Evolutionary conservation across 805 yeast genomes (phyloP).

Genomic region (Pichia pseudocactophila): DNA sequence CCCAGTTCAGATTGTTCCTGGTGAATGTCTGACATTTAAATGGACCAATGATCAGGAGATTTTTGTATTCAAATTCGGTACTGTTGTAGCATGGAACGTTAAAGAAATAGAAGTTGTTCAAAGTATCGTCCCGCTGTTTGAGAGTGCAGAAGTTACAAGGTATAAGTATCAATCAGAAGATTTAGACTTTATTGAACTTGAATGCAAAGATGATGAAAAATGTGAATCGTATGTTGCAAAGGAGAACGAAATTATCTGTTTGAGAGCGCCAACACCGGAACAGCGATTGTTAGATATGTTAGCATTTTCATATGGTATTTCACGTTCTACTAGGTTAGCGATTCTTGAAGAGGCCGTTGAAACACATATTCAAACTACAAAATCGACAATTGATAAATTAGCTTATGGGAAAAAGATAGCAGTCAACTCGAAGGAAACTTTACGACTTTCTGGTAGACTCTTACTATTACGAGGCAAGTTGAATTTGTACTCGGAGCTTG

Average conservation of each 20-base stretch:
- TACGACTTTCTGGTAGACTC: conserved; percentile 64
- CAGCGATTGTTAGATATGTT: conserved; percentile 63
- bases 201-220: neutral
- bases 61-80: conserved; percentile 66
- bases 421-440: conserved; percentile 50
- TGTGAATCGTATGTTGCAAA: conserved; percentile 32
- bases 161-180: conserved; percentile 70
- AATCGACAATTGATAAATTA: conserved; percentile 53
- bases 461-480: conserved; percentile 73
- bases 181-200: conserved; percentile 53
- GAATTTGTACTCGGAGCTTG: conserved; percentile 77
- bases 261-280: conserved; percentile 40
- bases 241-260: conserved; percentile 57
- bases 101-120: conserved; percentile 42
- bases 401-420: conserved; percentile 51
- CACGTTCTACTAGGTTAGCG: conserved; percentile 80
- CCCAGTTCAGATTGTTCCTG: conserved; percentile 28
- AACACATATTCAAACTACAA: conserved; percentile 52
- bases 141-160: conserved; percentile 38
- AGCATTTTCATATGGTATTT: conserved; percentile 81
- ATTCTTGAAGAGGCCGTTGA: conserved; percentile 70
- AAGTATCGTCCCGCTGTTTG: conserved; percentile 44
- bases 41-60: conserved; percentile 26
- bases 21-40: conserved; percentile 56
- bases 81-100: conserved; percentile 79